Conservation (phyloP, 371 early-diverging fungal genomes). For the Mucor piriformis region DNA sequence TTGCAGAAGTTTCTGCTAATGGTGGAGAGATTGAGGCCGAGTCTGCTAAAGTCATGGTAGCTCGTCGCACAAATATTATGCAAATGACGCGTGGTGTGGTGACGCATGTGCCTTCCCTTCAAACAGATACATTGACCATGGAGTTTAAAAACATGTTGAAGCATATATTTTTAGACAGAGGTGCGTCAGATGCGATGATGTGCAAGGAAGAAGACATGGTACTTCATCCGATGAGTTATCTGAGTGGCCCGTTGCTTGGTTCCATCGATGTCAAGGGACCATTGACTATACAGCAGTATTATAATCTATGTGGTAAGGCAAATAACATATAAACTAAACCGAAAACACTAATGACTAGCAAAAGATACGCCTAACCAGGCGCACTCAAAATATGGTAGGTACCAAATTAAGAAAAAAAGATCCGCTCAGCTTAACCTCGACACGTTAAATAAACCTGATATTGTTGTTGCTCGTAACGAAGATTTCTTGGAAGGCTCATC, state of each 20-base stretch:
- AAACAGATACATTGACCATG: slow-evolving; percentile 33
- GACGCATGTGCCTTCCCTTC: slow-evolving; percentile 37
- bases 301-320: slow-evolving; percentile 29
- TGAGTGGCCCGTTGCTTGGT: slow-evolving; percentile 3
- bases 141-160: slow-evolving; percentile 38
- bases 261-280: slow-evolving; percentile 31
- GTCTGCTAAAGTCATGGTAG: slow-evolving; percentile 42
- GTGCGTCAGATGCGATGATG: not conserved
- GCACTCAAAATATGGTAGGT: slow-evolving; percentile 56
- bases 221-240: slow-evolving; percentile 6
- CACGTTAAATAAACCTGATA: slow-evolving; percentile 38
- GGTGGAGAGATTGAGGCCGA: slow-evolving; percentile 53
- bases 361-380: slow-evolving; percentile 35
- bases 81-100: slow-evolving; percentile 44
- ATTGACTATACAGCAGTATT: slow-evolving; percentile 34
- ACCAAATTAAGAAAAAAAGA: slow-evolving; percentile 49
- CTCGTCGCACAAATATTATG: slow-evolving; percentile 47
- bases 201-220: not conserved
- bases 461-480: slow-evolving; percentile 48
- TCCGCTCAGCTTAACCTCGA: slow-evolving; percentile 40
- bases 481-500: slow-evolving; percentile 49
- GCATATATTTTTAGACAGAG: slow-evolving; percentile 28
- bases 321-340: not conserved
- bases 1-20: slow-evolving; percentile 40
- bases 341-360: not conserved